Percentiles rank a stretch among this genome's conserved stretches.
These are phyloP conservation scores for Xanthoconium stramineum DNA, from an alignment of 768 basidiomycete genomes.

Conservation along the genomic window DNA sequence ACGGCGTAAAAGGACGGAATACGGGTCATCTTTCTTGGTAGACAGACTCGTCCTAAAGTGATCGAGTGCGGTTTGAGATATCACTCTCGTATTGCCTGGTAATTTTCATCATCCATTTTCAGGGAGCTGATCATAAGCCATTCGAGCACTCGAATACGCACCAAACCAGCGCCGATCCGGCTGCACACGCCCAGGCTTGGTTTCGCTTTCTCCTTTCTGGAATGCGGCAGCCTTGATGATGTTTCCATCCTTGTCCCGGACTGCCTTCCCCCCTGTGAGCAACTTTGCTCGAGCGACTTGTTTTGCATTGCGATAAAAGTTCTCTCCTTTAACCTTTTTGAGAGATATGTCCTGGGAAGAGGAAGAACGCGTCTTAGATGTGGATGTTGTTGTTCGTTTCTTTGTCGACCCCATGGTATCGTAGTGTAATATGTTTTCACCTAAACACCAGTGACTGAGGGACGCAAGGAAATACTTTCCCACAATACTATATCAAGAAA, in stretches of 20 bases:
- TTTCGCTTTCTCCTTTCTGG: constrained; percentile 92
- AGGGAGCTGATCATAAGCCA: constrained; percentile 2
- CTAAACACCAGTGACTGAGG: not conserved
- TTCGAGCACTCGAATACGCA: constrained; percentile 37
- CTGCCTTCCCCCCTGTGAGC: constrained; percentile 87
- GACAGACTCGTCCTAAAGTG: constrained; percentile 91
- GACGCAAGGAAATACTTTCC: constrained; percentile 4
- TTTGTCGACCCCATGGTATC: constrained; percentile 30
- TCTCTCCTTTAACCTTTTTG: constrained; percentile 85
- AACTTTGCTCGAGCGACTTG: constrained; percentile 82
- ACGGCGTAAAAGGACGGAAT: constrained; percentile 87
- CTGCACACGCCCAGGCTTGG: constrained; percentile 86
- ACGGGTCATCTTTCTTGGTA: constrained; percentile 87
- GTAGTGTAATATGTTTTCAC: not conserved
- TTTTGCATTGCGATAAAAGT: constrained; percentile 98
- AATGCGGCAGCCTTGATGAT: constrained; percentile 91
- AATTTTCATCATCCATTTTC: constrained; percentile 4
- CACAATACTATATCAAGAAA: constrained; percentile 1
- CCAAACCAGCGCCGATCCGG: constrained; percentile 98
- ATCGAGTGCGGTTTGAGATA: constrained; percentile 92
- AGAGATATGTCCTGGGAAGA: constrained; percentile 55
- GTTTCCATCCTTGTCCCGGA: constrained; percentile 89
- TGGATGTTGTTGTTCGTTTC: constrained; percentile 24
- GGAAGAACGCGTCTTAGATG: constrained; percentile 36
- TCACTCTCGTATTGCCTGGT: constrained; percentile 95